Base-by-base conservation (phyloP, 208 protist genomes). In the Trypanosoma cruzi region DNA sequence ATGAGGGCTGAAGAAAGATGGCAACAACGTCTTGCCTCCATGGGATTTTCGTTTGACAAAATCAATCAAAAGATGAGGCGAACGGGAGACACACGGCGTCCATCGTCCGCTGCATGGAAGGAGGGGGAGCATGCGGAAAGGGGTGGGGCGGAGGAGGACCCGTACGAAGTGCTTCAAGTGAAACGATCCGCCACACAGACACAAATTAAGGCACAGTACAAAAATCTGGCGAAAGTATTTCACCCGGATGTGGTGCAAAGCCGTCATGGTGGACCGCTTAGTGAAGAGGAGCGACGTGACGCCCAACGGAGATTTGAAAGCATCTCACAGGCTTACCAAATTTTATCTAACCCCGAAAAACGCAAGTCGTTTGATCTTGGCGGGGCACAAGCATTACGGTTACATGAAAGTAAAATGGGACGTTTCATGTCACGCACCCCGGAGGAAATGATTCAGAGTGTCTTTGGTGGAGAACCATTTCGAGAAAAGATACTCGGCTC, bases 321-420 rank as follows among this genome's bases (percentile, higher is more conserved):
- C 24, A 90, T 96, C 52, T 80, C 84, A 22, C 77, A 59, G 52
- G 90, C 90, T 4, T 96, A 96, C 57, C 88, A 93, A 61, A 79
- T 96, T 37, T 75, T 96, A n/a, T 94, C 88, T 5, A 96, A 96
- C 64, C 78, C 86, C 18, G 90, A 96, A 71, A 92, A 90, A 66
- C 86, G 86, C 18, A 75, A 77, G 46, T 87, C 90, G 20, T 96
- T 86, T 71, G 88, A 96, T 63, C 20, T 81, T 40, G 90, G 81
- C 37, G 90, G 90, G 24, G 74, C 67, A 4, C 79, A 82, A 31
- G 90, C 82, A 14, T 71, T 96, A 8, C 66, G 75, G 11, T 44
- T 90, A 54, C 80, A 92, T 61, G 88, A 92, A 64, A 86, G 73
- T 36, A 82, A 89, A 71, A 83, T 82, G 62, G 88, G 88, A 57